Conservation (phyloP, 2,329 filamentous ascomycete species). For the Capronia americana region DNA sequence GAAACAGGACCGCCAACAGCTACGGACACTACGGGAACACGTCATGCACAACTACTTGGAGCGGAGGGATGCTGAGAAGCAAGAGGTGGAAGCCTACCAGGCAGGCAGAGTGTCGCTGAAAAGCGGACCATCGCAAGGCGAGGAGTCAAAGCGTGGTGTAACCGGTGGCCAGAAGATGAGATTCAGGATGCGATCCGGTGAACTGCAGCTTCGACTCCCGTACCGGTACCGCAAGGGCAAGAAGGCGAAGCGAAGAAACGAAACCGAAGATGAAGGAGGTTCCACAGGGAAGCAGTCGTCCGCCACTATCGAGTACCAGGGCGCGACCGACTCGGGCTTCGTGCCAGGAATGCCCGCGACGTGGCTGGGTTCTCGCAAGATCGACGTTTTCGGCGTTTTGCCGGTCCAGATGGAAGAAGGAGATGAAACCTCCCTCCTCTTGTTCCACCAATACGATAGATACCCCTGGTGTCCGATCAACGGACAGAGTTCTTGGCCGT, state of each 20-base stretch:
- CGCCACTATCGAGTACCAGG: not conserved
- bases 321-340: constrained; percentile 3
- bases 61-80: constrained; percentile 18
- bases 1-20: constrained; percentile 14
- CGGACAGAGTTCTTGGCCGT: constrained; percentile 25
- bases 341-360: constrained; percentile 22
- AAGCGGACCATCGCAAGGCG: not conserved
- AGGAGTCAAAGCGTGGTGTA: not conserved
- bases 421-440: constrained; percentile 17
- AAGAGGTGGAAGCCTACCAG: not conserved
- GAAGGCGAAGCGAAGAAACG: constrained; percentile 1
- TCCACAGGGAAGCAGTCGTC: not conserved
- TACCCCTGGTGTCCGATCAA: constrained; percentile 34
- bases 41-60: constrained; percentile 34
- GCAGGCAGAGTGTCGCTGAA: not conserved
- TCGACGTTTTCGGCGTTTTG: constrained; percentile 25
- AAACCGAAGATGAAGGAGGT: not conserved
- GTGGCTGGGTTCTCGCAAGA: constrained; percentile 9
- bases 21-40: constrained; percentile 25
- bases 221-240: constrained; percentile 23
- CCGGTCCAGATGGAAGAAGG: constrained; percentile 12
- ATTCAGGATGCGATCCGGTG: constrained; percentile 22
- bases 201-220: constrained; percentile 14
- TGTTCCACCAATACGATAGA: constrained; percentile 22
- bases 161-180: constrained; percentile 29